Evolutionary conservation across 83 land plant species (phyloP), one percentile per base, ranked within the genome.

Genomic region (Picea abies): DNA sequence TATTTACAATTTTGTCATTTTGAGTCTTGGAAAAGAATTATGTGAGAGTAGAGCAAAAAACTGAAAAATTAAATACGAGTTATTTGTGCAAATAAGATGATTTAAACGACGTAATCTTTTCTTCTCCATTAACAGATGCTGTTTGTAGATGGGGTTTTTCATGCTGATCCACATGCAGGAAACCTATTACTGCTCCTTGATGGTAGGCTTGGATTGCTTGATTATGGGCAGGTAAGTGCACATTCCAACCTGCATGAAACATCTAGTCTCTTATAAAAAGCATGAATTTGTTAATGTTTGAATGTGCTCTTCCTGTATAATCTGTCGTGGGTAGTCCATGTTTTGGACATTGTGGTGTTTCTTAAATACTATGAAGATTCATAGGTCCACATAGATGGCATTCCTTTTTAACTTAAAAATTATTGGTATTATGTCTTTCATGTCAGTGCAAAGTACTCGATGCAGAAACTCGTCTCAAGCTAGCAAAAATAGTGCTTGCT

Each of bases 131-230:
- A 44, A n/a, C 90, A 89, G 90, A 89, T 89, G 90, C 56, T 89
- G 20, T 76, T 89, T 69, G 19, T 86, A 49, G 90, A 89, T 81
- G 90, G 90, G 29, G 72, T 89, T n/a, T 89, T 89, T 64, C 90
- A 89, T 84, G 90, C 90, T 11, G 90, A 89, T 89, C 90, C 90
- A 44, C 90, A 89, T 84, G 90, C 90, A 29, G 90, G 90, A 20
- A 89, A 89, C 77, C 86, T 89, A 15, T 78, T 89, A 61, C 78
- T 89, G 49, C 77, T 89, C 7, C 62, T 83, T 58, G 90, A 89
- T 86, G 90, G 90, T 14, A 85, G 86, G 26, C 83, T 89, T 61
- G 90, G 90, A 15, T 83, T 89, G 22, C 80, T 89, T 44, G 90
- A 89, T 44, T 89, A 83, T 66, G 90, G 90, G 22, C 90, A 89